phyloP scores from a whole-genome alignment of 2,329 filamentous ascomycete genomes.

The Calonectria pseudoturangicola region DNA sequence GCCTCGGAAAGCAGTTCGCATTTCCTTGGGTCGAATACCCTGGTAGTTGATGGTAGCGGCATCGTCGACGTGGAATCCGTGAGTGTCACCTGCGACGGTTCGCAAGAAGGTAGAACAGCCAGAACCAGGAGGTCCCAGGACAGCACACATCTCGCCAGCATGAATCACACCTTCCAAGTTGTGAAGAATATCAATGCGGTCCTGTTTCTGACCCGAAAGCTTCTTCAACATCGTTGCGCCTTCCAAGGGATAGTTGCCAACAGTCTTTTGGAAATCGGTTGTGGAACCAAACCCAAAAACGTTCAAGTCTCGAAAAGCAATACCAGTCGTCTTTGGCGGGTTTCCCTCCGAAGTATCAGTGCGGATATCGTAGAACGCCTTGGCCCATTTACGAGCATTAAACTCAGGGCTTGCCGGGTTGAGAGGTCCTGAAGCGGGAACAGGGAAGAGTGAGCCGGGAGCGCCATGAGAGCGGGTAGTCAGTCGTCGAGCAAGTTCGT shows the following conservation, averaged over 20 bases:
- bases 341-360: conserved; percentile 63
- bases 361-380: conserved; percentile 57
- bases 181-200: conserved; percentile 78
- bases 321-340: conserved; percentile 74
- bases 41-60: conserved; percentile 84
- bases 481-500: conserved; percentile 41
- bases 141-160: conserved; percentile 82
- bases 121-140: conserved; percentile 79
- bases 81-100: conserved; percentile 85
- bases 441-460: conserved; percentile 48
- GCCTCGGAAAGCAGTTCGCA: conserved; percentile 83
- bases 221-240: conserved; percentile 63
- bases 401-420: conserved; percentile 64
- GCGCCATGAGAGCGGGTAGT: conserved; percentile 37
- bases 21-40: conserved; percentile 78
- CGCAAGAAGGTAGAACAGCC: conserved; percentile 89
- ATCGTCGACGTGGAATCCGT: conserved; percentile 82
- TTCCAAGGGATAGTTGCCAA: conserved; percentile 74
- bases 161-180: conserved; percentile 79
- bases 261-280: conserved; percentile 81
- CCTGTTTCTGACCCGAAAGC: conserved; percentile 70
- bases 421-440: conserved; percentile 50
- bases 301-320: conserved; percentile 78
- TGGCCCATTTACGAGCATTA: conserved; percentile 65
- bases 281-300: conserved; percentile 78